Evolutionary conservation across 148 eudicot species (phyloP).

Genomic region (Arbutus unedo): DNA sequence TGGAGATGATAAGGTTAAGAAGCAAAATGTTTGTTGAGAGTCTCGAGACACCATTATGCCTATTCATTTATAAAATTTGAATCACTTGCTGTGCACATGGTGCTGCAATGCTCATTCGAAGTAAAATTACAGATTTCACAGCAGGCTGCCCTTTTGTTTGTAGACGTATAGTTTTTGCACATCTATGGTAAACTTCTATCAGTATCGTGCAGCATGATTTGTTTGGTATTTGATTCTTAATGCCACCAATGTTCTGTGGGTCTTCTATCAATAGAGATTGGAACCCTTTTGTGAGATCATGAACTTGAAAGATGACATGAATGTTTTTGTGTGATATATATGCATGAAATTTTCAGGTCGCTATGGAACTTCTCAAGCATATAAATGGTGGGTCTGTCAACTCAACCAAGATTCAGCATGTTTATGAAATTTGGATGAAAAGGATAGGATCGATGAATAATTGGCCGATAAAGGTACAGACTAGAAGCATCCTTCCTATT

Average conservation of each 20-base stretch:
- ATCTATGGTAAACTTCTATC: background rate
- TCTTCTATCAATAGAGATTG: background rate
- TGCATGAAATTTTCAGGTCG: conserved; percentile 36
- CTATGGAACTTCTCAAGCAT: conserved; percentile 60
- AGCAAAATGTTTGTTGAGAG: background rate
- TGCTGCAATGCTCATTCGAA: background rate
- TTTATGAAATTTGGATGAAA: conserved; percentile 60
- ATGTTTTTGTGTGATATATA: background rate
- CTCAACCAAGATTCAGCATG: conserved; percentile 30
- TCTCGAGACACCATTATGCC: background rate
- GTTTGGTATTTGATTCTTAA: background rate
- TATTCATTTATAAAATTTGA: background rate
- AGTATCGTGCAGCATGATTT: background rate
- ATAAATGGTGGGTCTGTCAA: conserved; percentile 25
- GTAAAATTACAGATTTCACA: background rate
- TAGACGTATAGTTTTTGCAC: background rate
- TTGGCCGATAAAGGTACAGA: conserved; percentile 50
- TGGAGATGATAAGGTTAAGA: background rate
- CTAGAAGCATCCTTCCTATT: background rate
- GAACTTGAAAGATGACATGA: background rate
- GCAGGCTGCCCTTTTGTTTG: background rate
- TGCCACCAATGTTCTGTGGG: background rate
- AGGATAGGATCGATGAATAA: conserved; percentile 42
- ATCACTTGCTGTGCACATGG: background rate
- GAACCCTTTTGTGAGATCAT: background rate